Percentiles rank a stretch among this genome's conserved stretches.
Evolutionary conservation across 75 land plant species (phyloP).

Genomic region (Selaginella tamariscina): DNA sequence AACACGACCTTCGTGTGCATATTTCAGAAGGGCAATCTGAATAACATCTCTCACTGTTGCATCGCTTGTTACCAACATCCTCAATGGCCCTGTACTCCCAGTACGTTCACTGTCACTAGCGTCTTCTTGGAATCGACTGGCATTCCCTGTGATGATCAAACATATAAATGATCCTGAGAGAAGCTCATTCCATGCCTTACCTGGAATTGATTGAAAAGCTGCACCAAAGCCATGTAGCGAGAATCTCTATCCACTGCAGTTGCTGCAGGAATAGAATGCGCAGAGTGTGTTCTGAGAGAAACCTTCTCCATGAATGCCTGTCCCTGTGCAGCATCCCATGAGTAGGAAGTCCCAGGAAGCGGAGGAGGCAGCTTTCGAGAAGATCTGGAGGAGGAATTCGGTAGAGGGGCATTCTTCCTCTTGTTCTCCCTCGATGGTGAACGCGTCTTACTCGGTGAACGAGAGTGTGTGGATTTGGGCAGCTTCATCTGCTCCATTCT

Average conservation of each 20-base stretch:
- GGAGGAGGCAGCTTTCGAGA: neutral
- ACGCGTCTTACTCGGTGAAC: neutral
- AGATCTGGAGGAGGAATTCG: neutral
- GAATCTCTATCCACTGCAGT: neutral
- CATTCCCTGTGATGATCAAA: slow-evolving; percentile 2
- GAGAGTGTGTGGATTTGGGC: neutral
- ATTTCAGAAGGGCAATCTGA: neutral
- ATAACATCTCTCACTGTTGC: slow-evolving; percentile 4
- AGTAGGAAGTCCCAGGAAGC: neutral
- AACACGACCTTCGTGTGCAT: slow-evolving; percentile 7
- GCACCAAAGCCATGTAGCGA: neutral
- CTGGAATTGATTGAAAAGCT: slow-evolving; percentile 14
- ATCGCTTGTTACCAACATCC: neutral
- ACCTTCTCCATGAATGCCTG: slow-evolving; percentile 1
- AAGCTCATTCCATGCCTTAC: neutral
- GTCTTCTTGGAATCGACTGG: slow-evolving; percentile 7
- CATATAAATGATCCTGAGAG: neutral
- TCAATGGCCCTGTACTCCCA: slow-evolving; percentile 9
- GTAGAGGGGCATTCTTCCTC: neutral
- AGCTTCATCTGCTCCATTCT: neutral
- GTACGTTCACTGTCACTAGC: neutral
- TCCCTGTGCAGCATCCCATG: neutral
- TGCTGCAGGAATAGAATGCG: neutral
- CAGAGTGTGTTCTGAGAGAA: neutral
- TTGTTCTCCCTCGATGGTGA: neutral